Evolutionary conservation across 2,329 filamentous ascomycete species (phyloP).

Genomic region (Penicillium sclerotiorum): DNA sequence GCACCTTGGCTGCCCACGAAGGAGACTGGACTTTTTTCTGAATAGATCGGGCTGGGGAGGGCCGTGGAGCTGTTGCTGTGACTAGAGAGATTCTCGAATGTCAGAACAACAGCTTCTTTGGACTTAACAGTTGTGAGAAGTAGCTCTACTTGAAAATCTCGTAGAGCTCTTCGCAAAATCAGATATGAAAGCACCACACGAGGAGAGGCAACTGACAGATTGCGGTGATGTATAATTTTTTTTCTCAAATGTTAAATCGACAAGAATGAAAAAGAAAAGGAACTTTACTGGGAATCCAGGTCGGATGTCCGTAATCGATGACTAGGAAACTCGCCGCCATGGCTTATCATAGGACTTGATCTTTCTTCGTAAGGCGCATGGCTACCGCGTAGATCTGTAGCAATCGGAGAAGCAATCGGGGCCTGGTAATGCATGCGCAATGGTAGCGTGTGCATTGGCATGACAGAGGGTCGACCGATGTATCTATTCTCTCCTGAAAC

Average conservation of each 20-base stretch:
- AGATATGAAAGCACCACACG: slow-evolving; percentile 11
- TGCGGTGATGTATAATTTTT: no score
- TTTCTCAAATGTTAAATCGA: no score
- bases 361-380: slow-evolving; percentile 25
- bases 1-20: slow-evolving; percentile 16
- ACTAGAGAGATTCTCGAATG: slow-evolving; percentile 16
- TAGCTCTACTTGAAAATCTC: not conserved
- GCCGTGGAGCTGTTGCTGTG: slow-evolving; percentile 31
- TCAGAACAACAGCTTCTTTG: slow-evolving; percentile 20
- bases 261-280: slow-evolving; percentile 20
- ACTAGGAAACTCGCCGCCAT: slow-evolving; percentile 27
- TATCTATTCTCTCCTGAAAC: slow-evolving; percentile 23
- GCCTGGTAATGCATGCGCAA: slow-evolving; percentile 17
- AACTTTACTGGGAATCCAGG: slow-evolving; percentile 38
- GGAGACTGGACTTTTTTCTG: slow-evolving; percentile 27
- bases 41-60: slow-evolving; percentile 32
- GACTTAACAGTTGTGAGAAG: not conserved
- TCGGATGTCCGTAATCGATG: slow-evolving; percentile 30
- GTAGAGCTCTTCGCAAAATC: not conserved
- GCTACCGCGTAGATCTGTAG: slow-evolving; percentile 20
- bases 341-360: slow-evolving; percentile 19
- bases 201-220: slow-evolving; percentile 21
- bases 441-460: slow-evolving; percentile 22
- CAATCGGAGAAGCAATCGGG: slow-evolving; percentile 5
- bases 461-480: slow-evolving; percentile 18